These are phyloP conservation scores for Ramalina intermedia DNA, from an alignment of 495 filamentous ascomycete genomes.

Conservation along the genomic window DNA sequence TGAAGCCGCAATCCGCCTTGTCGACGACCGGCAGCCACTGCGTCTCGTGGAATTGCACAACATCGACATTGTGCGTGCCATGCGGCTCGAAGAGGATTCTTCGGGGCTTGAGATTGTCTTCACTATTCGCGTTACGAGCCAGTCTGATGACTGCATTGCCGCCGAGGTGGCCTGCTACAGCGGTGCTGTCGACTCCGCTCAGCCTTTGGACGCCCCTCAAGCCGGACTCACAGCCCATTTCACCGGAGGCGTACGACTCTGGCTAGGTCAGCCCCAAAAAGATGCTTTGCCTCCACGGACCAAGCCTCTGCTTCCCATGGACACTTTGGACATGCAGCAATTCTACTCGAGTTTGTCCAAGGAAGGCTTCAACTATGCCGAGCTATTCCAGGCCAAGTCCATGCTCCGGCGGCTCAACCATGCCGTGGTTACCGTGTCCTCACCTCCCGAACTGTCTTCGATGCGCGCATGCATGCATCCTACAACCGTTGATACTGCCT, in stretches of 20 bases:
- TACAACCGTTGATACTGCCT: slow-evolving; percentile 30
- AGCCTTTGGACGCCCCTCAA: slow-evolving; percentile 9
- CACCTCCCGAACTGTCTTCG: not conserved
- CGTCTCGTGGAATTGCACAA: slow-evolving; percentile 36
- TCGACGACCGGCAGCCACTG: too few relatives aligned
- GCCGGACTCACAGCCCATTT: slow-evolving; percentile 14
- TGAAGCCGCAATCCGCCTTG: slow-evolving; percentile 15
- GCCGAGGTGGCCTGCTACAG: not conserved
- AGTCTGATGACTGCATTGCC: not conserved
- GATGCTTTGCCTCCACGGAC: too few relatives aligned
- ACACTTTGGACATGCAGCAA: too few relatives aligned
- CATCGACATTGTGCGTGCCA: slow-evolving; percentile 29
- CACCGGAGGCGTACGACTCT: slow-evolving; percentile 19
- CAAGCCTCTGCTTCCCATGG: slow-evolving; percentile 12
- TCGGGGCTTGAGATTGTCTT: slow-evolving; percentile 19
- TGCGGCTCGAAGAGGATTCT: slow-evolving; percentile 18
- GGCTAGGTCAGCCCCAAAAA: too few relatives aligned
- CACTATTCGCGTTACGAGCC: too few relatives aligned
- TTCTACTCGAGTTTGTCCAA: slow-evolving; percentile 33
- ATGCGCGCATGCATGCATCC: slow-evolving; percentile 24
- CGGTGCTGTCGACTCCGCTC: not conserved
- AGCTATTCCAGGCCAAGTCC: slow-evolving; percentile 26
- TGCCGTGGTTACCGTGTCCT: slow-evolving; percentile 17
- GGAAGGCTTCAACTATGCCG: slow-evolving; percentile 27
- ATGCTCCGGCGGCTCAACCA: slow-evolving; percentile 33